Evolutionary conservation across 2,329 filamentous ascomycete species (phyloP), one percentile per base, ranked within the genome.

Genomic region (Penicillium janthinellum): DNA sequence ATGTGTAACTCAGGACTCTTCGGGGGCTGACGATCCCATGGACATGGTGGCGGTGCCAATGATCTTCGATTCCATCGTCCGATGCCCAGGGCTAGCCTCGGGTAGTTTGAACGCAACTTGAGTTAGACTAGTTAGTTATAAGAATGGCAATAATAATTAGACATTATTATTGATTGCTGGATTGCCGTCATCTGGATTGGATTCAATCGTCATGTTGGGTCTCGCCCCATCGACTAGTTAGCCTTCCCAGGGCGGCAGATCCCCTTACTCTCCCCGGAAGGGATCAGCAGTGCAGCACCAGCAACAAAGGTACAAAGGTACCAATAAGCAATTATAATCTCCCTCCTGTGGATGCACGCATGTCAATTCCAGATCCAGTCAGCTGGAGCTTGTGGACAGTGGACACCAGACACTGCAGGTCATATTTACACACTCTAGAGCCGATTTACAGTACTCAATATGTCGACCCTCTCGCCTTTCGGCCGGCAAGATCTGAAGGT

Each of bases 1-100:
- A 61, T 59, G 63, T 68, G 66, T 68, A 67, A 67, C 66, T 62
- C 59, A 64, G 67, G 66, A 67, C 66, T 62, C 59, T 59, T 56
- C 55, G 60, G 64, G 63, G 65, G 66, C 66, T 68, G 65, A 67
- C 58, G 50, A 62, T 64, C 56, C 28, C 59, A 59, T 60, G 61
- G 58, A 54, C 50, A 44, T 37, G 54, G 61, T 60, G 42, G 54
- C 63, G 59, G 53, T 66, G 65, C 63, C 58, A 31, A 31, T 31
- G 6, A 31, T 31, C 28, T 31, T 31, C 28, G 28, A 31, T 31
- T 31, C 28, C 7, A 6, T 31, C 28, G 7, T 4, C 25, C 25
- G 4, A 28, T 28, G 28, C 28, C 28, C 5, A 31, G 28, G 14
- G 25, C 42, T 28, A 28, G 10, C 20, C 12, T 25, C 12, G 42